phyloP scores from a whole-genome alignment of 78 protist genomes.

The Mantamonas sphyraenae region DNA sequence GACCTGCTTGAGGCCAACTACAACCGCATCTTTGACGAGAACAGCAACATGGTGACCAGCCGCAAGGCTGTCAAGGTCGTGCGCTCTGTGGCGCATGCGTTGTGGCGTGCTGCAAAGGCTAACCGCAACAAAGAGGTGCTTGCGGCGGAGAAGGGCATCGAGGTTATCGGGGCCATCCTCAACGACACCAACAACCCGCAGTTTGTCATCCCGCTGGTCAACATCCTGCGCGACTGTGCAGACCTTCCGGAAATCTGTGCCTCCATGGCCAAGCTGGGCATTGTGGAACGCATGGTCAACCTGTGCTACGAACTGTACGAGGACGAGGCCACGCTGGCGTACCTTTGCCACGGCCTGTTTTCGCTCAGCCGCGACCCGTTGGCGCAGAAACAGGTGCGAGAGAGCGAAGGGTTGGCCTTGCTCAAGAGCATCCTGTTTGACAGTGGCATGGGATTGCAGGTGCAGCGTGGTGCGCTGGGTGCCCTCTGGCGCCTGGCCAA shows the following conservation, averaged over 20 bases:
- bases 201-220: slow-evolving; percentile 1
- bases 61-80: not conserved
- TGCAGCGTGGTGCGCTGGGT: not conserved
- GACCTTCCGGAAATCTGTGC: not conserved
- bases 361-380: not conserved
- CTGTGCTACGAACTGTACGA: not conserved
- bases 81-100: not conserved
- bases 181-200: no score
- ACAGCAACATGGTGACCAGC: no score
- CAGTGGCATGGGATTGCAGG: not conserved
- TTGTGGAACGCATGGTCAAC: not conserved
- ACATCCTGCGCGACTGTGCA: not conserved
- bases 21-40: not conserved
- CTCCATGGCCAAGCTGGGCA: not conserved
- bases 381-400: not conserved
- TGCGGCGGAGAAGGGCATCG: not conserved
- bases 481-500: not conserved
- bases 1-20: not conserved
- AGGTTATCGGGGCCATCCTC: not conserved
- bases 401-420: not conserved
- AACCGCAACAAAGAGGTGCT: slow-evolving; percentile 1
- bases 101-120: not conserved
- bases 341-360: not conserved
- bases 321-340: not conserved
- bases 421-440: not conserved